Base-by-base conservation (phyloP, 2,329 filamentous ascomycete species). In the Fusarium sororula region DNA sequence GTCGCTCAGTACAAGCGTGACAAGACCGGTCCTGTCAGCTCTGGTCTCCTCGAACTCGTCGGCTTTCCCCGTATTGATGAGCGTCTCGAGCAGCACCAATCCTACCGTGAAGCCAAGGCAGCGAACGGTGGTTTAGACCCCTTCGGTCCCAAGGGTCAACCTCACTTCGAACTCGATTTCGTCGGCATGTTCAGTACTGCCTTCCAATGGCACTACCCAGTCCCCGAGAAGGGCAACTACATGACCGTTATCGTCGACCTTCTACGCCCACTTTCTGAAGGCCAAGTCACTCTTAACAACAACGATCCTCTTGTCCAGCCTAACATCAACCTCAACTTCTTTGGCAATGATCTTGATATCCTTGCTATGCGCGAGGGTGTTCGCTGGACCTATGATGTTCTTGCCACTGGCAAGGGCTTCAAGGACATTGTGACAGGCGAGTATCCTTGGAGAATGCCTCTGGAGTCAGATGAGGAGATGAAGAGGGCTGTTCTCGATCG, bases 151-250 rank as follows among this genome's bases (percentile, higher is more conserved):
- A 83, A 80, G 7, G 88, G 87, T 12, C 88, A 90, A 78, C 89
- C 89, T 32, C 89, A 90, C 72, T 90, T 90, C 72, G 88, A 90
- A 80, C 84, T 90, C 39, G 89, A 91, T 80, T 91, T 91, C 74
- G 86, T 92, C 17, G 82, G 84, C 59, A 85, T 91, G 83, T 91
- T 91, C 77, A 73, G 81, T 53, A 82, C 81, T 50, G 84, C 85
- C 9, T 86, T 87, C 79, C 85, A 86, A 77, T 86, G 84, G 84
- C 85, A 86, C 77, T 84, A 81, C 72, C 84, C 85, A 1, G 68
- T 77, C 0, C 84, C 84, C 8, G 77, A 79, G 6, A 56, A 74
- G 28, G 89, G 88, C 1, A 83, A 83, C 75, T 88, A 88, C 79
- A 81, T 90, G 62, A 91, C 88, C 1, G 85, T 91, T 3, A 87